phyloP scores from a whole-genome alignment of 2,329 filamentous ascomycete genomes.

The Alternaria longipes region DNA sequence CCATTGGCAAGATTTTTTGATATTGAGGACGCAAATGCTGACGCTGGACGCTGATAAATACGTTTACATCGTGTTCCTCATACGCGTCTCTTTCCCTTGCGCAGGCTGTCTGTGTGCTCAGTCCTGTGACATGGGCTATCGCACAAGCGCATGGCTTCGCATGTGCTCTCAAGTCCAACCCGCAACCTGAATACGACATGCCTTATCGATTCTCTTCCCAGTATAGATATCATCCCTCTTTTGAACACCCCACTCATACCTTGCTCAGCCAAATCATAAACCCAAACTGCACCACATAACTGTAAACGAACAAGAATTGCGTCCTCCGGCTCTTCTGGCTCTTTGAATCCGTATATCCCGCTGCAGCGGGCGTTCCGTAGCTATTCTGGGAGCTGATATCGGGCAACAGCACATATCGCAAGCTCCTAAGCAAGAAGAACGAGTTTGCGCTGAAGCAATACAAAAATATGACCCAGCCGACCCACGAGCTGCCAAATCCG shows the following conservation, averaged over 20 bases:
- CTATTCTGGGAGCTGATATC: conserved; percentile 59
- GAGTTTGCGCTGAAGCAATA: conserved; percentile 96
- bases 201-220: not conserved
- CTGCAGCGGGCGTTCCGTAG: conserved; percentile 49
- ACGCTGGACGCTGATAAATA: conserved; percentile 1
- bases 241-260: conserved; percentile 24
- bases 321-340: conserved; percentile 65
- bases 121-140: not conserved
- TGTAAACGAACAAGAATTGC: conserved; percentile 63
- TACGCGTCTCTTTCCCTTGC: not conserved
- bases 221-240: not conserved
- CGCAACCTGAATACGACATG: not conserved
- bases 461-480: conserved; percentile 86
- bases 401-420: conserved; percentile 94
- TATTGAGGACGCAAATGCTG: not conserved
- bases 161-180: not conserved
- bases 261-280: conserved; percentile 86
- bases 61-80: not conserved
- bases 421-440: conserved; percentile 90
- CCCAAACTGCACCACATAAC: conserved; percentile 89
- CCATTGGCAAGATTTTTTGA: not conserved
- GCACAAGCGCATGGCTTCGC: not conserved
- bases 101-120: not conserved
- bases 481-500: conserved; percentile 84
- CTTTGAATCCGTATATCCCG: conserved; percentile 76